These are phyloP conservation scores for Harringtonia lauricola DNA, from an alignment of 2,329 filamentous ascomycete genomes.

Conservation along the genomic window DNA sequence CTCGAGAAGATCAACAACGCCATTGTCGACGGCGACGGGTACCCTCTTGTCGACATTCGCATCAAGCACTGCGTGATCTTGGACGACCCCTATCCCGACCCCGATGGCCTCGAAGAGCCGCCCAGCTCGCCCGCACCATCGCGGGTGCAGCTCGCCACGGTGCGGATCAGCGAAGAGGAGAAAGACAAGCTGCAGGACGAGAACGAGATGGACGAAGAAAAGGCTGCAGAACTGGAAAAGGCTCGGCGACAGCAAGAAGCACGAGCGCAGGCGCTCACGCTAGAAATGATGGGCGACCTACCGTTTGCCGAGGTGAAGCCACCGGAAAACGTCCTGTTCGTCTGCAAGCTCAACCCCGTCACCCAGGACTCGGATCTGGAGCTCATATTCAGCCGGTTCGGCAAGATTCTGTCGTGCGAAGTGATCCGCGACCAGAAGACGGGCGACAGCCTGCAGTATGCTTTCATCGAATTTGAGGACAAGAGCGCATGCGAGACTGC, in stretches of 20 bases:
- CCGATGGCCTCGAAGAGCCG: constrained; percentile 63
- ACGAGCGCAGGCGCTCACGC: constrained; percentile 81
- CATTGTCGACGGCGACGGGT: constrained; percentile 75
- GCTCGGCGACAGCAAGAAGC: constrained; percentile 80
- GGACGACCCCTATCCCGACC: constrained; percentile 87
- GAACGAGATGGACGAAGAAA: constrained; percentile 60
- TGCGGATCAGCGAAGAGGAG: constrained; percentile 76
- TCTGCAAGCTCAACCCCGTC: constrained; percentile 96
- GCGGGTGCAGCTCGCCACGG: constrained; percentile 77
- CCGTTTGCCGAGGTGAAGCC: constrained; percentile 97
- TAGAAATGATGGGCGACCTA: constrained; percentile 96
- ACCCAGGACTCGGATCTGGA: constrained; percentile 91
- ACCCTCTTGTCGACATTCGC: constrained; percentile 86
- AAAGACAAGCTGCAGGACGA: constrained; percentile 62
- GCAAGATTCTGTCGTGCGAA: constrained; percentile 89
- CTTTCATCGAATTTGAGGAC: constrained; percentile 93
- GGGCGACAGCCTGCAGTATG: constrained; percentile 90
- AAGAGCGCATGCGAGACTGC: constrained; percentile 89
- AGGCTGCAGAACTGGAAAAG: constrained; percentile 55
- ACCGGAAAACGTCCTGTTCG: constrained; percentile 93
- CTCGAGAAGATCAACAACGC: constrained; percentile 87
- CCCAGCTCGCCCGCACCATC: constrained; percentile 70
- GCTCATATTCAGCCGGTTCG: constrained; percentile 93
- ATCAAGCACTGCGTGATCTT: constrained; percentile 87
- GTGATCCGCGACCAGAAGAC: constrained; percentile 91